phyloP scores from a whole-genome alignment of 2,329 filamentous ascomycete species.

The Penicillium sp. region DNA sequence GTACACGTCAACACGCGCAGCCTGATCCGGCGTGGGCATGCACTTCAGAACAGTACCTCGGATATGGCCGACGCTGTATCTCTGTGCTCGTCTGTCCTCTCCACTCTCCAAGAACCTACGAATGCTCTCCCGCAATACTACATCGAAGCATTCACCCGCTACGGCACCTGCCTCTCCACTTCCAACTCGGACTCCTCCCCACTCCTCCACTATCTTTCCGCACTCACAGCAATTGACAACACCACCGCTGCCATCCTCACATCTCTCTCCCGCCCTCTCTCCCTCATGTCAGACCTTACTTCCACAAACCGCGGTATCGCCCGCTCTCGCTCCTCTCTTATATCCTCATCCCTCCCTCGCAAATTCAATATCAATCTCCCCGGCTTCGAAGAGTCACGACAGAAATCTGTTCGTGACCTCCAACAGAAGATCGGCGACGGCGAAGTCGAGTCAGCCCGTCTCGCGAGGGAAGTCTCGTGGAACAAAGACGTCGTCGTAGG shows the following conservation, averaged over 20 bases:
- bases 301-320: slow-evolving; percentile 74
- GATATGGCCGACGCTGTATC: slow-evolving; percentile 46
- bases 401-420: slow-evolving; percentile 78
- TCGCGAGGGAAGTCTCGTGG: slow-evolving; percentile 83
- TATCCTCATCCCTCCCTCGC: slow-evolving; percentile 52
- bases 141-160: slow-evolving; percentile 69
- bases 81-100: slow-evolving; percentile 48
- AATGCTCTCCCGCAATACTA: slow-evolving; percentile 70
- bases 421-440: slow-evolving; percentile 74
- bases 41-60: slow-evolving; percentile 63
- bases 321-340: slow-evolving; percentile 74
- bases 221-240: slow-evolving; percentile 76
- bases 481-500: slow-evolving; percentile 91
- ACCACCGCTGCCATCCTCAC: slow-evolving; percentile 79
- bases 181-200: slow-evolving; percentile 69
- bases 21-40: slow-evolving; percentile 76
- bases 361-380: slow-evolving; percentile 51
- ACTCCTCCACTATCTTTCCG: slow-evolving; percentile 70
- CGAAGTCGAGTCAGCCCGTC: slow-evolving; percentile 67
- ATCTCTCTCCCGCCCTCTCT: slow-evolving; percentile 75
- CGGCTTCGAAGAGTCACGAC: slow-evolving; percentile 78
- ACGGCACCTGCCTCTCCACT: slow-evolving; percentile 65
- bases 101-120: slow-evolving; percentile 50
- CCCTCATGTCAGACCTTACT: slow-evolving; percentile 75
- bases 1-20: slow-evolving; percentile 82